These are phyloP conservation scores for Pichia sp. DNA, from an alignment of 1,139 yeast genomes.

Conservation along the genomic window DNA sequence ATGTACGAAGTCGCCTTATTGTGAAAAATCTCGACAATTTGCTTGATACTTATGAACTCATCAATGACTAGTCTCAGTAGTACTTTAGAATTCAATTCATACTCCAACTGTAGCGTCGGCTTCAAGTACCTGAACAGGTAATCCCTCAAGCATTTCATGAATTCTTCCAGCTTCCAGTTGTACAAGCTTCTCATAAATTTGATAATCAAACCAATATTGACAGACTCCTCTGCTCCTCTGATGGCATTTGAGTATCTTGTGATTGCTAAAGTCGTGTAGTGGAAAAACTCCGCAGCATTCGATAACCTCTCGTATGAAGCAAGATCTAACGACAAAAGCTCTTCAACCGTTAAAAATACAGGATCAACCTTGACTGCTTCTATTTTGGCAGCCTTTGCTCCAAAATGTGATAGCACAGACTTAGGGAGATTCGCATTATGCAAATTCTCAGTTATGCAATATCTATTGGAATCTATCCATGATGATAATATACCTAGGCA, in stretches of 20 bases:
- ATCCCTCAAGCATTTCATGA: conserved; percentile 28
- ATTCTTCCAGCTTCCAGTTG: conserved; percentile 30
- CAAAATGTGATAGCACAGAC: background rate
- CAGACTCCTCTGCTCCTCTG: conserved; percentile 20
- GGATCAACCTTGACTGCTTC: background rate
- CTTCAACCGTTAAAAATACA: conserved; percentile 17
- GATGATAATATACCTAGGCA: background rate
- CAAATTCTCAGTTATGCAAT: conserved; percentile 10
- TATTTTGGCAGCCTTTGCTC: background rate
- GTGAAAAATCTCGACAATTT: conserved; percentile 33
- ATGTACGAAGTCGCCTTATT: background rate
- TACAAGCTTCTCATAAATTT: conserved; percentile 29
- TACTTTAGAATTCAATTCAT: conserved; percentile 26
- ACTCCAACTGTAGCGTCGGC: conserved; percentile 31
- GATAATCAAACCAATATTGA: conserved; percentile 14
- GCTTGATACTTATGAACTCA: conserved; percentile 34
- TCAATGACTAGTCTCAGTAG: conserved; percentile 33
- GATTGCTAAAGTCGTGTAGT: conserved; percentile 25
- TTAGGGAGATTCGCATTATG: background rate
- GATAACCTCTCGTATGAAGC: conserved; percentile 26
- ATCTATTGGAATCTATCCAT: conserved; percentile 20
- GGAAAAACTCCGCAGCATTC: conserved; percentile 31
- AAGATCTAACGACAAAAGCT: conserved; percentile 25
- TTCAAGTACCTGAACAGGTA: conserved; percentile 26
- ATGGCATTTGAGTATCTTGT: conserved; percentile 25